These are phyloP conservation scores for Solanum hybrid DNA, from an alignment of 305 asterid genomes.

Conservation along the genomic window DNA sequence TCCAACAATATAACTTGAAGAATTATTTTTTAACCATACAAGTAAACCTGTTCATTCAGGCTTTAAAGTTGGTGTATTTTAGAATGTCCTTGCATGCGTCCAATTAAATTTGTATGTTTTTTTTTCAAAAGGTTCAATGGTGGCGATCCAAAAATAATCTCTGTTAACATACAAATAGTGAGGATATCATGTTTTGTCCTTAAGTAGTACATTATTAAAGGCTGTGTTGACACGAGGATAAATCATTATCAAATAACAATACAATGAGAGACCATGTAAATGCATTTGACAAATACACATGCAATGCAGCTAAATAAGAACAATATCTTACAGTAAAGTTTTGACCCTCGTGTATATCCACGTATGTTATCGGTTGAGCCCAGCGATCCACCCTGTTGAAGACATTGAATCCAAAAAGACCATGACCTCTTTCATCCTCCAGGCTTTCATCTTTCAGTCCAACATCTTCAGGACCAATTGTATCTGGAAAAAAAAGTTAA, in stretches of 20 bases:
- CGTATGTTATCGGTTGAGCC: slow-evolving; percentile 87
- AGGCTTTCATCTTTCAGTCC: slow-evolving; percentile 56
- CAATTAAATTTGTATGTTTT: background rate
- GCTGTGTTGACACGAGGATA: background rate
- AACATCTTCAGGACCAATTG: slow-evolving; percentile 71
- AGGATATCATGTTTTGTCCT: background rate
- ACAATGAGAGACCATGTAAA: background rate
- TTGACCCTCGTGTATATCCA: slow-evolving; percentile 69
- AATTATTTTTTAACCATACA: background rate
- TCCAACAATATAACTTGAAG: background rate
- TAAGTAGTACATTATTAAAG: background rate
- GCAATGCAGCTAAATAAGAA: background rate
- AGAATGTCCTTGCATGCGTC: background rate
- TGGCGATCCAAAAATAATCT: background rate
- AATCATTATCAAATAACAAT: background rate
- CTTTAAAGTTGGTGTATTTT: background rate
- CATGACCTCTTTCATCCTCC: slow-evolving; percentile 91
- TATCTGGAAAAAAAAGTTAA: slow-evolving; percentile 34
- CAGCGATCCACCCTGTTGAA: slow-evolving; percentile 74
- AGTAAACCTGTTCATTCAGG: background rate
- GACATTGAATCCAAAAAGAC: slow-evolving; percentile 54
- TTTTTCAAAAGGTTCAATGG: background rate
- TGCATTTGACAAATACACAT: background rate
- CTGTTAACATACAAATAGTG: background rate
- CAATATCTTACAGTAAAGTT: slow-evolving; percentile 57